phyloP scores from a whole-genome alignment of 495 filamentous ascomycete genomes.

The Ramalina peruviana region DNA sequence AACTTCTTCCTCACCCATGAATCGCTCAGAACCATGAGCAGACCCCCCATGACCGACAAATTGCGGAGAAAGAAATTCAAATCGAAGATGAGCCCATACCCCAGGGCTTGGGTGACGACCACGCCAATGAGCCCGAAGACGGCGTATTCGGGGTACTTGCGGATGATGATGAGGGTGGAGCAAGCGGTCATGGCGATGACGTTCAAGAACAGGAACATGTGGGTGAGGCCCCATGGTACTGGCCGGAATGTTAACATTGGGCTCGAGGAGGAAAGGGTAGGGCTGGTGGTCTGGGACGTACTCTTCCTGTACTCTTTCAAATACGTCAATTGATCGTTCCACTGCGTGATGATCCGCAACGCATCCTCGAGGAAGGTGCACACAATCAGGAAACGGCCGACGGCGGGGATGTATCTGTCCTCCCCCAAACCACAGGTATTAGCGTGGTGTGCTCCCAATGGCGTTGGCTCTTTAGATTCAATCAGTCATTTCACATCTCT shows the following conservation, averaged over 20 bases:
- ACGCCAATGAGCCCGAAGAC: conserved; percentile 81
- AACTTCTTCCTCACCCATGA: conserved; percentile 96
- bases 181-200: conserved; percentile 78
- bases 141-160: conserved; percentile 83
- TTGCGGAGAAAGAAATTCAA: conserved; percentile 99
- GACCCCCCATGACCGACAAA: conserved; percentile 86
- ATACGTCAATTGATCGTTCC: conserved; percentile 88
- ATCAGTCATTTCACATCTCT: background rate
- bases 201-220: conserved; percentile 85
- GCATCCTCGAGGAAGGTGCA: conserved; percentile 98
- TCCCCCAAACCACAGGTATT: background rate
- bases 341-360: conserved; percentile 92
- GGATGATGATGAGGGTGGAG: conserved; percentile 74
- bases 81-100: conserved; percentile 97
- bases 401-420: conserved; percentile 76
- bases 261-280: background rate
- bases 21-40: conserved; percentile 96
- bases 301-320: conserved; percentile 87
- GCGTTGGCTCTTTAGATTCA: conserved; percentile 22
- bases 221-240: conserved; percentile 86
- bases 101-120: conserved; percentile 89
- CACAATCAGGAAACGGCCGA: conserved; percentile 94
- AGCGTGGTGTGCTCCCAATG: background rate
- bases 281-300: conserved; percentile 30
- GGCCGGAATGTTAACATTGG: conserved; percentile 9